Conservation (phyloP, 1,284 basidiomycete species). For the Tilletia setariae region DNA sequence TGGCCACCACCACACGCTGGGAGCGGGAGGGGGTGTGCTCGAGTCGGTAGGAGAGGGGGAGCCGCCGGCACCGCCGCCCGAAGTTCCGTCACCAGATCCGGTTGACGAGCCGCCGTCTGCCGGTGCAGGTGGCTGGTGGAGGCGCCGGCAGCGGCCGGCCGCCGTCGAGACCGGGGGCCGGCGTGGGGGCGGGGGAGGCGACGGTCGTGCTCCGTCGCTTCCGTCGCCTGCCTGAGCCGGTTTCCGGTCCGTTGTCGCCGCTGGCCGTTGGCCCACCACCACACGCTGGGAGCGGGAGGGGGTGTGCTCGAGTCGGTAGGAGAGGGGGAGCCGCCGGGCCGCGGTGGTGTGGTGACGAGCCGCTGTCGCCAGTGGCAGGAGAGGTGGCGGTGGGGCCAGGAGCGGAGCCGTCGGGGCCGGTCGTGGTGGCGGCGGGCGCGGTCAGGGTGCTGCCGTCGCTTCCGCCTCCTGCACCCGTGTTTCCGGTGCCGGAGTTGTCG, state of each 20-base stretch:
- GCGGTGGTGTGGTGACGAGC: background rate
- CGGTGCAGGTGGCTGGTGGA: background rate
- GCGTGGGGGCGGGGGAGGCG: background rate
- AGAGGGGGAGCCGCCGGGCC: background rate
- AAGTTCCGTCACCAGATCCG: background rate
- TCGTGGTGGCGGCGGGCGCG: background rate
- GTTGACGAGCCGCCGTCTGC: background rate
- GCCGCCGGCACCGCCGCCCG: too few relatives aligned
- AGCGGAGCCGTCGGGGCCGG: background rate
- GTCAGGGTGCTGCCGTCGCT: too few relatives aligned
- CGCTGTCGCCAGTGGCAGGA: background rate
- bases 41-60: background rate
- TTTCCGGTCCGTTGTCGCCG: background rate
- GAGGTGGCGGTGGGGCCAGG: background rate
- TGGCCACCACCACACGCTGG: slow-evolving; percentile 6
- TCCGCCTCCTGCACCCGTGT: too few relatives aligned
- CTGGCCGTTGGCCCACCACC: slow-evolving; percentile 10
- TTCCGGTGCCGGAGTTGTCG: background rate
- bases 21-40: background rate
- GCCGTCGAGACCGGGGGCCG: background rate
- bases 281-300: background rate
- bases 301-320: background rate
- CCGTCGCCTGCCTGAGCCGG: background rate
- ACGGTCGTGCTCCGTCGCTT: too few relatives aligned
- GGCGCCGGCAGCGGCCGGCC: background rate